Base-by-base conservation (phyloP, 2,329 filamentous ascomycete species). In the Aspergillus fructus region DNA sequence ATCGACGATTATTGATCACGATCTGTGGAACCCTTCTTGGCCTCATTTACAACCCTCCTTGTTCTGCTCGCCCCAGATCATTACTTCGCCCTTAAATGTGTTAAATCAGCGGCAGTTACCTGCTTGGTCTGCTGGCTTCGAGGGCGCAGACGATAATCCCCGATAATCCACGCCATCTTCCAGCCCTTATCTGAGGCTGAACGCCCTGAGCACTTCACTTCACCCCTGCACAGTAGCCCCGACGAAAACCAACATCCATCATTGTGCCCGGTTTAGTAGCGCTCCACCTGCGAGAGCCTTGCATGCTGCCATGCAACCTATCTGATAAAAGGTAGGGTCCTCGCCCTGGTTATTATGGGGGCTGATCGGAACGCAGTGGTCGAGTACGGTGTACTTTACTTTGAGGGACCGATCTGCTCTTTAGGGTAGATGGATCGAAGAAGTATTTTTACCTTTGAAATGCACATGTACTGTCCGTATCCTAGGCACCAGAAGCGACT, bases 1-100 rank as follows among this genome's bases (percentile, higher is more conserved):
- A 63, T 63, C 61, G 46, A 57, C 55, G 55, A 59, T 63, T 58
- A 63, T 63, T 63, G 56, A 61, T 61, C 61, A 50, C 41, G 37
- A 50, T 56, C 52, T 46, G 55, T 30, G 51, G 50, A 52, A 58
- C 55, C 40, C 47, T 56, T 58, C 59, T 62, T 61, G 56, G 59
- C 56, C 51, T 53, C 51, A 53, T 39, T 42, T 13, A 21, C 19
- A 42, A 21, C 19, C 19, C 19, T 49, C 40, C 33, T 39, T 40
- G 9, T 24, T 23, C 34, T 37, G 5, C 34, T 37, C 34, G 15
- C 15, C 13, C 15, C 34, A 37, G 34, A 8, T 37, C 6, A 3
- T 37, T n/a, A 37, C 34, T 37, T 15, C 34, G n/a, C 34, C 34
- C 12, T 37, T n/a, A 15, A n/a, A n/a, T 37, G n/a, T 37, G 34